phyloP scores from a whole-genome alignment of 2,329 filamentous ascomycete species.

The Claviceps paspali region DNA sequence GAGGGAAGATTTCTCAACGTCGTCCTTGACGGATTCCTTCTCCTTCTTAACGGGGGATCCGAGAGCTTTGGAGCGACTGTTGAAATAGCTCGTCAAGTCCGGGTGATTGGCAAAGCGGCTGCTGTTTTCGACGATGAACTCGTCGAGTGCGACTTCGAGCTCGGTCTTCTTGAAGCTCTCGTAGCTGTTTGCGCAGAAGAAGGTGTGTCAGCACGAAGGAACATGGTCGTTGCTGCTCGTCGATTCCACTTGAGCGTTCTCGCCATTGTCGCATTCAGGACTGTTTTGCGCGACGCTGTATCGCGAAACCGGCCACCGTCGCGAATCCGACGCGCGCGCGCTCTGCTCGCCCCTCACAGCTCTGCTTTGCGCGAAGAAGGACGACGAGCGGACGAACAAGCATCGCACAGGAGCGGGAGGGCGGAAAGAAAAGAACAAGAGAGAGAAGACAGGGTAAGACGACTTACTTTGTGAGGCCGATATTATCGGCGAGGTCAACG shows the following conservation, averaged over 20 bases:
- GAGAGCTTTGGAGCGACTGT: constrained; percentile 42
- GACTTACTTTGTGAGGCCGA: constrained; percentile 59
- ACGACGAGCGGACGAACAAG: too few species aligned
- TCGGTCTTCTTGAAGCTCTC: constrained; percentile 63
- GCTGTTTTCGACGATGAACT: constrained; percentile 55
- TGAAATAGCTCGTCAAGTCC: constrained; percentile 60
- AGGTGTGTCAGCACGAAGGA: not conserved
- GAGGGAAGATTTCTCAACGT: constrained; percentile 22
- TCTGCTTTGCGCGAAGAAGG: too few species aligned
- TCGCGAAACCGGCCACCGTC: not conserved
- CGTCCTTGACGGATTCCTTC: constrained; percentile 23
- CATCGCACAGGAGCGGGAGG: too few species aligned
- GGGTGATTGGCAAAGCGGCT: constrained; percentile 47
- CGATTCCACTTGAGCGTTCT: too few species aligned
- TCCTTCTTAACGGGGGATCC: constrained; percentile 48
- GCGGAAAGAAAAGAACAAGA: not conserved
- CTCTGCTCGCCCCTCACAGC: too few species aligned
- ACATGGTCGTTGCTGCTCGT: too few species aligned
- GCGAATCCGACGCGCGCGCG: constrained; percentile 2
- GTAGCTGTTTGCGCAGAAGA: constrained; percentile 32
- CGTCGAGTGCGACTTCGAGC: constrained; percentile 59
- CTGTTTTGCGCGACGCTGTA: too few species aligned
- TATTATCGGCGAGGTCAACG: constrained; percentile 53
- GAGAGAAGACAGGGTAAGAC: constrained; percentile 4
- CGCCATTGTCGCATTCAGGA: not conserved